Base-by-base conservation (phyloP, 805 yeast genomes). In the Monosporozyma siamensis region DNA sequence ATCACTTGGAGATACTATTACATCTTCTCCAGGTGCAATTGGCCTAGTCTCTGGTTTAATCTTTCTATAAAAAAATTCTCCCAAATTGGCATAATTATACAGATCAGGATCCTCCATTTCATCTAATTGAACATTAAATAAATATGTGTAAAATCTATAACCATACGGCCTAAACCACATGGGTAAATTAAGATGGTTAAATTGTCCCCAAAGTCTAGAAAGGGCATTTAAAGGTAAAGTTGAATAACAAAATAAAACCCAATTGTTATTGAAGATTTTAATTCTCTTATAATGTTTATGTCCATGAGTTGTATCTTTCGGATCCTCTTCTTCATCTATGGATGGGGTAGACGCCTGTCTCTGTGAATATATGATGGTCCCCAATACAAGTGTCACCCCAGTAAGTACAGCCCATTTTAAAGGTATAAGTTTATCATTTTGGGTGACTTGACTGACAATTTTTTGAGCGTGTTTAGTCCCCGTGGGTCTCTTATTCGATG, bases 141-240 rank as follows among this genome's bases (percentile, higher is more conserved):
- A 45, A 40, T 71, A 68, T 2, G 95, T 75, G 59, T 92, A 92
- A 42, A 89, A 69, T 55, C 70, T 74, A 65, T 72, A 92, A 6
- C 95, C 80, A 17, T 94, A 92, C 9, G 72, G 77, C 53, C 99
- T 74, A 46, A 90, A 54, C 94, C 96, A 87, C 21, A 79, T 71
- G 0, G 99, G 99, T 48, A 92, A 69, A 37, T 78, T 80, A 36
- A 89, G 71, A 43, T 80, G 79, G 59, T 92, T 92, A 44, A 92
- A 74, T 53, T 77, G 78, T 25, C 99, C 99, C 99, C 99, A 92
- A 36, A 90, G 65, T 47, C 99, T 75, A 1, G 97, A 88, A 26
- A 88, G 70, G 1, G 95, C 84, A 58, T 89, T 87, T 58, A 92
- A 72, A 1, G 99, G 99, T 38, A 92, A 69, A 2, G 96, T 80